phyloP scores from a whole-genome alignment of 2,329 filamentous ascomycete genomes.

The Plectosphaerella cucumerina region DNA sequence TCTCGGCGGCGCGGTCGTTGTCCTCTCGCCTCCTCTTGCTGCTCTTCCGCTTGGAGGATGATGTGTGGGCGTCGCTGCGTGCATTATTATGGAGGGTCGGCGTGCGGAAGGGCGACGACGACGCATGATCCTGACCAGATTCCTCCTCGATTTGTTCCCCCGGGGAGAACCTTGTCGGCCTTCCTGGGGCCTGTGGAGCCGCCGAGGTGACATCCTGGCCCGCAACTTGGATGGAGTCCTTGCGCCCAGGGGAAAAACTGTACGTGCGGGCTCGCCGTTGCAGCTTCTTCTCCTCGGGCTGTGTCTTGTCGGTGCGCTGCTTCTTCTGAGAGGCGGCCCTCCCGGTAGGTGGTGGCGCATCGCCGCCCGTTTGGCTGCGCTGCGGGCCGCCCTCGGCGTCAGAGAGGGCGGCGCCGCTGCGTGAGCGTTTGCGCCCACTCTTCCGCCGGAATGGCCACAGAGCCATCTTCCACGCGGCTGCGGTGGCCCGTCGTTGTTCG shows the following conservation, averaged over 20 bases:
- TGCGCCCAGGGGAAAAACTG: constrained; percentile 59
- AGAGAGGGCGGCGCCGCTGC: constrained; percentile 48
- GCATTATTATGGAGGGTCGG: constrained; percentile 23
- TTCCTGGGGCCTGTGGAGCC: constrained; percentile 4
- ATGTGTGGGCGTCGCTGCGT: constrained; percentile 44
- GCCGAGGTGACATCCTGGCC: constrained; percentile 2
- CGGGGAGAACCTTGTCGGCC: constrained; percentile 2
- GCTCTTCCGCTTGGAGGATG: constrained; percentile 52
- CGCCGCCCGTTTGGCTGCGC: constrained; percentile 29
- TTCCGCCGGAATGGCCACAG: constrained; percentile 80
- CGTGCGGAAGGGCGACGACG: background rate
- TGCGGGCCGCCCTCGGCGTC: constrained; percentile 43
- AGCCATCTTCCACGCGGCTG: constrained; percentile 51
- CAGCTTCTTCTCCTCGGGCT: constrained; percentile 40
- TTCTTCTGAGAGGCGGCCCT: constrained; percentile 27
- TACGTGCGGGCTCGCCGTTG: constrained; percentile 47
- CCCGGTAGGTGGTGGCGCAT: constrained; percentile 12
- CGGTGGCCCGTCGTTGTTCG: background rate
- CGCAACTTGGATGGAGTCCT: constrained; percentile 46
- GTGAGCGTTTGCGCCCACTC: constrained; percentile 59
- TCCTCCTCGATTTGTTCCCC: constrained; percentile 1
- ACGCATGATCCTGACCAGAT: background rate
- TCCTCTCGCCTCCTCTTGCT: constrained; percentile 76
- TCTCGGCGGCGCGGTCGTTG: constrained; percentile 77
- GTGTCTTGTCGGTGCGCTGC: constrained; percentile 33